These are phyloP conservation scores for Ophiostoma perfectum DNA, from an alignment of 2,329 filamentous ascomycete species.

Conservation along the genomic window DNA sequence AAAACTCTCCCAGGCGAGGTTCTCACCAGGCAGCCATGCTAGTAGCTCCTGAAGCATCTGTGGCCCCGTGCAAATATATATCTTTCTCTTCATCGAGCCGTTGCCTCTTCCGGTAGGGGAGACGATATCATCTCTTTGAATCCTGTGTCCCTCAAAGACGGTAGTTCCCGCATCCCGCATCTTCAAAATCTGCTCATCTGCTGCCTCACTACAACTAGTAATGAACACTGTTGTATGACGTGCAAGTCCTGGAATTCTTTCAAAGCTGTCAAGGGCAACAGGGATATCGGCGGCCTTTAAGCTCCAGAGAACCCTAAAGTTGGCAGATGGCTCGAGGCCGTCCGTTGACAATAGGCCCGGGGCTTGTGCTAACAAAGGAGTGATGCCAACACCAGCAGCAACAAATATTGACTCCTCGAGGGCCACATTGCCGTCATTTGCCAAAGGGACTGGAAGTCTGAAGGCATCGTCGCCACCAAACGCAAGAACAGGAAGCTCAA, in stretches of 20 bases:
- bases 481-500: conserved; percentile 64
- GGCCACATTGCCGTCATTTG: not conserved
- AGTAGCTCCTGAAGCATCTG: conserved; percentile 39
- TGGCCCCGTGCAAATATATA: conserved; percentile 47
- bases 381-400: conserved; percentile 77
- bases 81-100: conserved; percentile 37
- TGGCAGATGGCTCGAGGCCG: not conserved
- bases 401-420: conserved; percentile 52
- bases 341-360: conserved; percentile 37
- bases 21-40: conserved; percentile 51
- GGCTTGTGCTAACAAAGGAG: conserved; percentile 70
- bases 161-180: conserved; percentile 29
- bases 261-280: conserved; percentile 56
- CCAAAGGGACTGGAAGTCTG: conserved; percentile 32
- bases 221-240: conserved; percentile 56
- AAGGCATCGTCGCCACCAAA: conserved; percentile 61
- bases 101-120: conserved; percentile 24
- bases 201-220: conserved; percentile 37
- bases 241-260: conserved; percentile 47
- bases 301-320: conserved; percentile 62
- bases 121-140: conserved; percentile 40
- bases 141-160: conserved; percentile 36
- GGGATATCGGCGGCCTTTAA: conserved; percentile 56
- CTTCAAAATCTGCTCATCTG: not conserved
- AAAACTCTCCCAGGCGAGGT: conserved; percentile 56